These are phyloP conservation scores for Sicyos edulis DNA, from an alignment of 306 rosid species.

Conservation along the genomic window DNA sequence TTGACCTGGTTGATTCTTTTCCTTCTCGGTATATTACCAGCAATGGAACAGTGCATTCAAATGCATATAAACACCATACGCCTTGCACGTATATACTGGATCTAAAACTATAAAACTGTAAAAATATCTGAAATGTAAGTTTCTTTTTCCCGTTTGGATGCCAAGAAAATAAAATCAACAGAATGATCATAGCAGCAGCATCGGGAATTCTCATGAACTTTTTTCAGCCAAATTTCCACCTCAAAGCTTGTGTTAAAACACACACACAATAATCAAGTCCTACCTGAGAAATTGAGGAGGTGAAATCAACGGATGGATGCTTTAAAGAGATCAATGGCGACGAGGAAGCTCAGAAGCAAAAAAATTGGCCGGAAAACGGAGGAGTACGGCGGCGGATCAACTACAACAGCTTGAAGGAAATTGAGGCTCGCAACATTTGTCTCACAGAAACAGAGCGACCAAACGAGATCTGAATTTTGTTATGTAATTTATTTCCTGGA, in stretches of 20 bases:
- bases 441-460: not conserved
- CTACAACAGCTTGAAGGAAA: not conserved
- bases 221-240: not conserved
- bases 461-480: constrained; percentile 20
- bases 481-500: constrained; percentile 10
- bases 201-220: not conserved
- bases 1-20: no score
- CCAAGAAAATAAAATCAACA: not conserved
- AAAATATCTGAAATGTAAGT: not conserved
- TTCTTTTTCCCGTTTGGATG: not conserved
- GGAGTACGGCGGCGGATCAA: constrained; percentile 16
- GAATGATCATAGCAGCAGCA: not conserved
- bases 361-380: constrained; percentile 7
- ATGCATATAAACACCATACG: not conserved
- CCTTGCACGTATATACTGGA: not conserved
- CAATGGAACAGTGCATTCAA: constrained; percentile 16
- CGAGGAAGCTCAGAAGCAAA: not conserved
- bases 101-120: not conserved
- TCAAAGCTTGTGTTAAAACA: not conserved
- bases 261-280: not conserved
- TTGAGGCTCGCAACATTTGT: constrained; percentile 17
- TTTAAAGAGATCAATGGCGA: constrained; percentile 10
- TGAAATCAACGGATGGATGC: not conserved
- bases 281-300: constrained; percentile 12
- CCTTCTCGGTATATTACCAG: not conserved